Base-by-base conservation (phyloP, 1,139 yeast species). In the Barnettozyma hawaiiensis region DNA sequence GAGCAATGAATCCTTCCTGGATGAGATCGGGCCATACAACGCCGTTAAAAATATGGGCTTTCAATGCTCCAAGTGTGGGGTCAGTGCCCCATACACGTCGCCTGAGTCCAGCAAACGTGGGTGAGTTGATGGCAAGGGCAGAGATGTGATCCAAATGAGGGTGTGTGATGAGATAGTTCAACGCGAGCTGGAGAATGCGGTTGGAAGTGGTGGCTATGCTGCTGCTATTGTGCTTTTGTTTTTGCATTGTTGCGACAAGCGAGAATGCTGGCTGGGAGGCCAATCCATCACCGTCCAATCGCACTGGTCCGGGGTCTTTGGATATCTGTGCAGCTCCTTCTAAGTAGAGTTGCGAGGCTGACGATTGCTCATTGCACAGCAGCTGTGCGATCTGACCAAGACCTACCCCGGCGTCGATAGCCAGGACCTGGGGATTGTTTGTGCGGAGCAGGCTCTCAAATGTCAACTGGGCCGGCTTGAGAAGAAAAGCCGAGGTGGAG, bases 371-470 rank as follows among this genome's bases (percentile, higher is more conserved):
- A 35, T 58, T 55, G 4, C 49, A 41, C 7, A 83, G 66, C 37
- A 81, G 69, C 35, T 77, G 79, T 2, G 75, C 59, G 8, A 87
- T 60, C 41, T 75, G 75, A 2, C 79, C 66, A 34, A 84, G 54
- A 1, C 95, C 89, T 6, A 83, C 69, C 0, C 97, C 97, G 2
- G 87, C 95, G 60, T 89, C 97, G 9, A 89, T 62, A 40, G 84
- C 76, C 11, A 84, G 47, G 54, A 36, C 72, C 65, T 29, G 72
- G 63, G 55, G 1, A 49, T 35, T 20, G 19, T 26, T 12, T 16
- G 34, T 29, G 37, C 16, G 16, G 2, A 72, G 36, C 3, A 75
- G 62, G 2, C 67, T 61, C 2, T 51, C 39, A 51, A 70, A 79
- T 0, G 72, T 51, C 1, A 71, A 48, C 4, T 58, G 47, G 1